Conservation (phyloP, 2,329 filamentous ascomycete species). For the Hymenoscyphus linearis region DNA sequence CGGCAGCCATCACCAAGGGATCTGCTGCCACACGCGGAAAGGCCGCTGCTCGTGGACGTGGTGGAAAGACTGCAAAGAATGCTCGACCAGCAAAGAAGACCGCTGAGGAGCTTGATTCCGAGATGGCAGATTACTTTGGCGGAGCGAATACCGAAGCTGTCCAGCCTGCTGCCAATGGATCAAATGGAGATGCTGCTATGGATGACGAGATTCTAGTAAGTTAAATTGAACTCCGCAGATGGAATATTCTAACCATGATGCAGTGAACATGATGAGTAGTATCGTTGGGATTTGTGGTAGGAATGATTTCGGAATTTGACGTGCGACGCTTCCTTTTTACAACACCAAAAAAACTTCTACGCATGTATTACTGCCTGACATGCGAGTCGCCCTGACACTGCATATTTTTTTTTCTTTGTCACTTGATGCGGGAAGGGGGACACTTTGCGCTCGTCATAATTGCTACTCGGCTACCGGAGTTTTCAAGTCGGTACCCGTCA, state of each 20-base stretch:
- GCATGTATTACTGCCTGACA: constrained; percentile 16
- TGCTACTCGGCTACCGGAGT: constrained; percentile 2
- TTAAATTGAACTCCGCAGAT: neutral
- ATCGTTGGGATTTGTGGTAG: neutral
- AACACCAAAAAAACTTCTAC: constrained; percentile 1
- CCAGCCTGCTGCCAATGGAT: constrained; percentile 17
- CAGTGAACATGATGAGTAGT: constrained; percentile 6
- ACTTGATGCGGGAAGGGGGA: constrained; percentile 7
- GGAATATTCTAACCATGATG: constrained; percentile 2
- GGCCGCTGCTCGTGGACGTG: constrained; percentile 32
- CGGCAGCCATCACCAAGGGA: constrained; percentile 69
- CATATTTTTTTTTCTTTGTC: constrained; percentile 12
- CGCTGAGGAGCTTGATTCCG: constrained; percentile 88
- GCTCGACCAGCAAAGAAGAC: constrained; percentile 77
- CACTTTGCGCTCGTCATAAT: constrained; percentile 13
- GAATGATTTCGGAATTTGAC: constrained; percentile 5
- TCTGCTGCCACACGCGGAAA: constrained; percentile 51
- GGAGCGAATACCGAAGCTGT: constrained; percentile 42
- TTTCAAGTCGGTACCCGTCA: constrained; percentile 8
- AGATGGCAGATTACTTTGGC: constrained; percentile 93
- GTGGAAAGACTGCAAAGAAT: constrained; percentile 42
- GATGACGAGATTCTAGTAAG: constrained; percentile 53
- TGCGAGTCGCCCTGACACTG: constrained; percentile 2
- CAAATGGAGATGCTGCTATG: constrained; percentile 55
- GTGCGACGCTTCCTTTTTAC: constrained; percentile 10